Conservation (phyloP, 805 yeast genomes). For the Lipomyces anomalus region DNA sequence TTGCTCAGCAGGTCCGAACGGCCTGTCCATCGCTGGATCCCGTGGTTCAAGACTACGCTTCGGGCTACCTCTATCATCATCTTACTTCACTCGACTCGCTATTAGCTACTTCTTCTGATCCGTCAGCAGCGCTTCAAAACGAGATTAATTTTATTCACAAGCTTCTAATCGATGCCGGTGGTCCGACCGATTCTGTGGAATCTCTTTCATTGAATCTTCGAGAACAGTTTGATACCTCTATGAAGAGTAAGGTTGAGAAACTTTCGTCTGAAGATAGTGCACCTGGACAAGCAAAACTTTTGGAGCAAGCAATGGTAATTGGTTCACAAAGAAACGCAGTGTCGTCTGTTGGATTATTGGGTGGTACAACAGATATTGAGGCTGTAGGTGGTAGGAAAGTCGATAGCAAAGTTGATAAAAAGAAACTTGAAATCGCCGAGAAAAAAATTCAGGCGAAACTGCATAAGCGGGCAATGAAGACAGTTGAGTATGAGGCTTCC, state of each 20-base stretch:
- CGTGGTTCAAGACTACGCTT: constrained; percentile 82
- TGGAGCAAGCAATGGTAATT: constrained; percentile 60
- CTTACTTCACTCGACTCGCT: constrained; percentile 74
- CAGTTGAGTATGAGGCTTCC: constrained; percentile 90
- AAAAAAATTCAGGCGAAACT: constrained; percentile 95
- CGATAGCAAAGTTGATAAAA: constrained; percentile 92
- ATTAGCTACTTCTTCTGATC: constrained; percentile 42
- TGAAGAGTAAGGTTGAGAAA: constrained; percentile 56
- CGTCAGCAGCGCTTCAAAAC: constrained; percentile 56
- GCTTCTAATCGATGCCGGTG: constrained; percentile 79
- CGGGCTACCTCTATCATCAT: constrained; percentile 79
- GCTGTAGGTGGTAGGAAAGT: constrained; percentile 78
- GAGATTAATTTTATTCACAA: constrained; percentile 66
- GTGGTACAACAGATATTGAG: constrained; percentile 78
- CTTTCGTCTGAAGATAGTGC: constrained; percentile 48
- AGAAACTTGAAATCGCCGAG: constrained; percentile 95
- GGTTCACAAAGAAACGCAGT: constrained; percentile 63
- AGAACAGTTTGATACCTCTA: constrained; percentile 47
- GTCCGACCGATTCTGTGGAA: constrained; percentile 50
- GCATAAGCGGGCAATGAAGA: constrained; percentile 58
- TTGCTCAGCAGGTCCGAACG: constrained; percentile 58
- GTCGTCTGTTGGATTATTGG: constrained; percentile 69
- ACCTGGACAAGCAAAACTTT: constrained; percentile 82
- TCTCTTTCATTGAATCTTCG: constrained; percentile 43
- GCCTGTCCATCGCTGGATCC: constrained; percentile 84